A percentile compares a stretch with the other conserved stretches of the same genome.
These are phyloP conservation scores for Thielaviopsis cerberus DNA, from an alignment of 2,329 filamentous ascomycete species.

Conservation along the genomic window DNA sequence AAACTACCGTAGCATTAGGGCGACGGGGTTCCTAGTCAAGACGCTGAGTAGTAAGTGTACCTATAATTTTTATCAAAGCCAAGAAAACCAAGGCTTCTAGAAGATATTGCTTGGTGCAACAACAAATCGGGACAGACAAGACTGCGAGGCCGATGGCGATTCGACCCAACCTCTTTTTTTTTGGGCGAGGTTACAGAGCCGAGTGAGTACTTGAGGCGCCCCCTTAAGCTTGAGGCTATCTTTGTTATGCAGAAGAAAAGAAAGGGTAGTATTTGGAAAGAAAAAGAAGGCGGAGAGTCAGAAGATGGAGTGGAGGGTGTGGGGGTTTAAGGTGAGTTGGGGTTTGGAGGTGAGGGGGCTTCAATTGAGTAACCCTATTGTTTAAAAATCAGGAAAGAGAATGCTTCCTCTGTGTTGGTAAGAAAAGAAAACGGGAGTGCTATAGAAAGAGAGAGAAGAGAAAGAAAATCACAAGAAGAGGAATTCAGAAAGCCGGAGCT, in stretches of 20 bases:
- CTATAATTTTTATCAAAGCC: background rate
- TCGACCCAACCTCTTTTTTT: too few relatives aligned
- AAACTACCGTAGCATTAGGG: too few relatives aligned
- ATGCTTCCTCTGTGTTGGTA: background rate
- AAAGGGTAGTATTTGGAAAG: background rate
- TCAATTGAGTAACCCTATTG: background rate
- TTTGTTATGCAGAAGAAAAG: too few relatives aligned
- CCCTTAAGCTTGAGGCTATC: too few relatives aligned
- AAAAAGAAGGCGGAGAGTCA: background rate
- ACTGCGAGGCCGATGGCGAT: too few relatives aligned
- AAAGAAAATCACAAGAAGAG: background rate
- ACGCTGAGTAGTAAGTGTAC: background rate
- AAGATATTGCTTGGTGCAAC: background rate
- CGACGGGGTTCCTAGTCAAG: too few relatives aligned
- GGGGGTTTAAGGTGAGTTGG: background rate
- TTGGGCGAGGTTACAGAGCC: too few relatives aligned
- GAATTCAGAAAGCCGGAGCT: background rate
- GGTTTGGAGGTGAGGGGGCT: background rate
- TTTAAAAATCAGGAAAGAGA: background rate
- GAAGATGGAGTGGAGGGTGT: background rate
- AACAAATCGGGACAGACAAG: background rate
- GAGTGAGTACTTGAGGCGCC: too few relatives aligned
- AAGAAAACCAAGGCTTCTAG: background rate
- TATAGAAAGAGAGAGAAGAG: too few relatives aligned
- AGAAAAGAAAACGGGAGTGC: background rate